Evolutionary conservation across 257 asterid species (phyloP), one percentile per base, ranked within the genome.

Genomic region (Mentha longifolia): DNA sequence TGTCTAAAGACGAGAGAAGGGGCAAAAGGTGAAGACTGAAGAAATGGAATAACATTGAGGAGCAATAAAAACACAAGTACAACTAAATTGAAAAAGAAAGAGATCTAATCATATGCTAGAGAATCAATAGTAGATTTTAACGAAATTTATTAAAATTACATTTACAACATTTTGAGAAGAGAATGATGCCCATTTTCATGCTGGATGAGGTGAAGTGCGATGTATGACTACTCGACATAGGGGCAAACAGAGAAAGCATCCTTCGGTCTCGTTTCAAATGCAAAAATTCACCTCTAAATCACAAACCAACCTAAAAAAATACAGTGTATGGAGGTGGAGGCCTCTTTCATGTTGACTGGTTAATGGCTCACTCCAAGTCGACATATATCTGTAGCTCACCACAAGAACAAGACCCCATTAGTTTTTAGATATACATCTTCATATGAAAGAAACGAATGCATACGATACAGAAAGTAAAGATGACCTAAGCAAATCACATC

Each of bases 351-450:
- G 17, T 12, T 16, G 30, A 17, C 45, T 57, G 47, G 50, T 46
- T 20, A n/a, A 62, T 39, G 55, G 7, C 62, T 79, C 78, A 84
- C 65, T 76, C 83, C 28, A 73, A 81, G 75, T 81, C 86, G 9
- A 84, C 84, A 60, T 81, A 81, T 72, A 81, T 81, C 88, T 84
- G 88, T 82, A 83, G 55, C 2, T 67, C 63, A 64, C 42, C 67
- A 50, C 74, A 37, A 41, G 16, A 39, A 65, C n/a, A 64, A 71
- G 25, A 68, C 45, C 13, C 57, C 73, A 35, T 35, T 35, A 35
- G 64, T 41, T 56, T 52, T 10, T 43, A 51, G 9, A 5, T 7
- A 25, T 28, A 20, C 37, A 42, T 35, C 51, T 31, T 13, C 25
- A 5, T 5, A 20, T 25, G 47, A 39, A 19, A 56, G 14, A 9